Evolutionary conservation across 1,284 basidiomycete species (phyloP), one percentile per base, ranked within the genome.

Genomic region (Naganishia sp.): DNA sequence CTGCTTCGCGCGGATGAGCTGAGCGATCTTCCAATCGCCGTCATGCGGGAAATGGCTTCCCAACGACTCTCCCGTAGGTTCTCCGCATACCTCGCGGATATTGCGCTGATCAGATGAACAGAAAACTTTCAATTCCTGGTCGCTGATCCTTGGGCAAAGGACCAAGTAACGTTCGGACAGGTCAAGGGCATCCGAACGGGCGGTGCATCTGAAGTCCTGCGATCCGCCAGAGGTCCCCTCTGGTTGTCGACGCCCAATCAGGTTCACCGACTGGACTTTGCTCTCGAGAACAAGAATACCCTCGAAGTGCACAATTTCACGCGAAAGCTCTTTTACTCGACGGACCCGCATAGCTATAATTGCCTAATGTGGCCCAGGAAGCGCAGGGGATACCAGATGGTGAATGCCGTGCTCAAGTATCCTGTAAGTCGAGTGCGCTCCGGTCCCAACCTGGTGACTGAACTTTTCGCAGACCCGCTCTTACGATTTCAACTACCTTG

Each of bases 71-170:
- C 76, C n/a, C 79, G 77, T 78, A 45, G 70, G 76, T 55, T 7
- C 7, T 7, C 25, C 28, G 18, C 46, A 9, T 31, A 28, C 48
- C 23, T 61, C 25, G 28, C 44, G 16, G 48, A 6, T 21, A 23
- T 23, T 18, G 52, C 48, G 42, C 63, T 66, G 28, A 70, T n/a
- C 39, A 3, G 43, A 31, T 28, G 9, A 6, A 87, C 89, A 7
- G 94, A 98, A 77, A 94, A 95, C n/a, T 99, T 97, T 78, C 95
- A 99, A 77, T 92, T 98, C 74, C 88, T 97, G 50, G 79, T 82
- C 7, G 48, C 55, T 2, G 85, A 73, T 76, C 83, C 67, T 78
- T 78, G 21, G 85, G 84, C 66, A 88, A 87, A 64, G 86, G 85
- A 61, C 74, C 79, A 68, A 79, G 77, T 49, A 1, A 85, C 85